Conservation (phyloP, 768 basidiomycete species). For the Leccinum arenicola region DNA sequence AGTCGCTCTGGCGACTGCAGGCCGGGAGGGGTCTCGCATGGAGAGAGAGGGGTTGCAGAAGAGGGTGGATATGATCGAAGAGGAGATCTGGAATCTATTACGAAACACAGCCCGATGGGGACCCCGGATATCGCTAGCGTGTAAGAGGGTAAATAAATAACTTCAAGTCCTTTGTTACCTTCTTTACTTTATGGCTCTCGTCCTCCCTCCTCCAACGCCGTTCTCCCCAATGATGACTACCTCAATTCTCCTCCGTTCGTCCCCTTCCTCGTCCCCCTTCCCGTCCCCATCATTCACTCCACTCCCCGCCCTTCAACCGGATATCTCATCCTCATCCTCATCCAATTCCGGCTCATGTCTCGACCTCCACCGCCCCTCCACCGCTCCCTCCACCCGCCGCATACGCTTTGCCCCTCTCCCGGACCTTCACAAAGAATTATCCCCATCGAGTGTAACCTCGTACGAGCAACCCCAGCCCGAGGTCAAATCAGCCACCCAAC, state of each 20-base stretch:
- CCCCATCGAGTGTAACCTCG: conserved; percentile 8
- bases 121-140: conserved; percentile 19
- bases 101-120: conserved; percentile 17
- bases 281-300: conserved; percentile 10
- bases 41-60: neutral
- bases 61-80: neutral
- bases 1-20: neutral
- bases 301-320: conserved; percentile 14
- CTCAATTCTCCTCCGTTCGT: conserved; percentile 23
- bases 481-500: conserved; percentile 3
- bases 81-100: conserved; percentile 17
- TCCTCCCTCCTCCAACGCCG: neutral
- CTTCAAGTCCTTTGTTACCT: conserved; percentile 2
- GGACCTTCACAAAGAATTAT: conserved; percentile 56
- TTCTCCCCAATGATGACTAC: conserved; percentile 19
- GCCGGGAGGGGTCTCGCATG: neutral
- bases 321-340: conserved; percentile 19
- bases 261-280: conserved; percentile 6
- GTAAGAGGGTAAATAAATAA: conserved; percentile 8
- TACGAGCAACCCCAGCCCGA: conserved; percentile 32
- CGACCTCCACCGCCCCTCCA: conserved; percentile 12
- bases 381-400: conserved; percentile 19
- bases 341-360: conserved; percentile 19
- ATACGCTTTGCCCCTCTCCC: conserved; percentile 89
- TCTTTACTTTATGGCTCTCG: conserved; percentile 4